phyloP scores from a whole-genome alignment of 768 basidiomycete genomes.

The Termitomyces sp. region DNA sequence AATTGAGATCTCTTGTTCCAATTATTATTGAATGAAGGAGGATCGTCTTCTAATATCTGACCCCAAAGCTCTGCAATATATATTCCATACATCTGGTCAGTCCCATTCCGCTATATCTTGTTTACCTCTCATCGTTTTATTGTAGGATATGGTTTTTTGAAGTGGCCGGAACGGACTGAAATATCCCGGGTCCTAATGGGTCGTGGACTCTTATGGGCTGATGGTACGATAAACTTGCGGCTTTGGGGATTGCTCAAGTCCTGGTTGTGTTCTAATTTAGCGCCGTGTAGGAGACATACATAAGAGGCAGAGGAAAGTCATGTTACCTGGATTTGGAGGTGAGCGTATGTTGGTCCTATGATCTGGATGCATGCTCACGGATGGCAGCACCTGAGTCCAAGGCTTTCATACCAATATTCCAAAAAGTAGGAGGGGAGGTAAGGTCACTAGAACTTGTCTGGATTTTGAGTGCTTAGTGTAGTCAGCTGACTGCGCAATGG shows the following conservation, averaged over 20 bases:
- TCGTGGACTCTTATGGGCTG: conserved; percentile 49
- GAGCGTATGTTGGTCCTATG: conserved; percentile 1
- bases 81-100: conserved; percentile 46
- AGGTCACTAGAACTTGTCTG: conserved; percentile 12
- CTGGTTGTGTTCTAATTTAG: background rate
- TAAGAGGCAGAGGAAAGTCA: conserved; percentile 46
- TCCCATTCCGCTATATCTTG: background rate
- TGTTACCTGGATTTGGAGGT: conserved; percentile 54
- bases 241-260: background rate
- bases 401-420: conserved; percentile 46
- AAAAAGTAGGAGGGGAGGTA: conserved; percentile 36
- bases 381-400: conserved; percentile 37
- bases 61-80: conserved; percentile 54
- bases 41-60: conserved; percentile 50
- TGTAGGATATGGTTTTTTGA: conserved; percentile 47
- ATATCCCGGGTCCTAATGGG: conserved; percentile 47
- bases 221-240: conserved; percentile 28
- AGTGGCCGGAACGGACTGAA: conserved; percentile 44
- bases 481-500: conserved; percentile 45
- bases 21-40: conserved; percentile 27
- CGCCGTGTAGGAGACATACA: conserved; percentile 33
- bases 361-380: background rate
- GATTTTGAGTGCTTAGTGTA: background rate
- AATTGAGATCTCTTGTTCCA: background rate
- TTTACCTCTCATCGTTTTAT: background rate